Evolutionary conservation across 176 grass and related monocot species (phyloP).

Genomic region (Ampelocalamus luodianensis): DNA sequence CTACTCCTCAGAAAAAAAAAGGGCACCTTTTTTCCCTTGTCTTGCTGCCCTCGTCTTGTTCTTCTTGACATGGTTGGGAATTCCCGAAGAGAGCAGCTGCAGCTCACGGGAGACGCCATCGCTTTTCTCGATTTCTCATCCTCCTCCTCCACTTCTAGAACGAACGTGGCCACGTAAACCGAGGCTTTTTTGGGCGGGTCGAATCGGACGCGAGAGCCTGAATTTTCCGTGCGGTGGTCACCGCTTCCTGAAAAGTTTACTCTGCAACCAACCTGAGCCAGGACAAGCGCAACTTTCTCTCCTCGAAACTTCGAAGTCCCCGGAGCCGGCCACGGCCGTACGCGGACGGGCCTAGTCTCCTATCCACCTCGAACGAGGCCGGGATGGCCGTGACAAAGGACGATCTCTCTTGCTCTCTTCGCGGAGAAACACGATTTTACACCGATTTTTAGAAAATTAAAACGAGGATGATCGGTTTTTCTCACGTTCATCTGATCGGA

Average conservation of each 20-base stretch:
- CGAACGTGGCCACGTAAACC: not conserved
- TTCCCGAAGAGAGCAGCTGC: not conserved
- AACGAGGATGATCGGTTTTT: too few species aligned
- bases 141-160: not conserved
- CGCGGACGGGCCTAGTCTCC: not conserved
- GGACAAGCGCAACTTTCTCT: not conserved
- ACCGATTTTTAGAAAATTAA: too few species aligned
- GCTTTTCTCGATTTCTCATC: not conserved
- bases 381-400: not conserved
- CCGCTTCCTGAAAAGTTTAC: not conserved
- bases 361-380: not conserved
- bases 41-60: not conserved
- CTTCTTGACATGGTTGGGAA: not conserved
- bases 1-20: not conserved
- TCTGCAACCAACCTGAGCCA: not conserved
- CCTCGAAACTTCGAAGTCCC: constrained; percentile 5
- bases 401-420: not conserved
- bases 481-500: not conserved
- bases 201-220: not conserved
- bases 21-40: not conserved
- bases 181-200: not conserved
- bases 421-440: not conserved
- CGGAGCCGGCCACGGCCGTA: not conserved
- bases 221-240: not conserved
- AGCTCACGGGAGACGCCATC: not conserved